Percentiles rank a stretch among this genome's conserved stretches.
Conservation (phyloP, 768 basidiomycete species). For the Collybia nuda region DNA sequence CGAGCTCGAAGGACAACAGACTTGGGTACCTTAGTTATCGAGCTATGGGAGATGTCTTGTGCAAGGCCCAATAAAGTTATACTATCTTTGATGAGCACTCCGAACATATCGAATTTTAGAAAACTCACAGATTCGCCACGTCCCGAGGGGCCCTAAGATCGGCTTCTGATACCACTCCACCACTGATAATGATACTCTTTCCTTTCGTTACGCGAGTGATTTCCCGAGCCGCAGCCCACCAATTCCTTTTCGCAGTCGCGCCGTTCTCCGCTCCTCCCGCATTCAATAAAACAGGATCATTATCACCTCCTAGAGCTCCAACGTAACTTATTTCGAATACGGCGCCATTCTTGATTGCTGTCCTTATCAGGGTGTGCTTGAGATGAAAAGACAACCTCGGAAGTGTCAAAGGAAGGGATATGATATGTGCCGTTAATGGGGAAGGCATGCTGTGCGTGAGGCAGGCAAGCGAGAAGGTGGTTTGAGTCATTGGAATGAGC, state of each 20-base stretch:
- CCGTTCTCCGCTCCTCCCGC: constrained; percentile 55
- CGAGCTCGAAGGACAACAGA: constrained; percentile 73
- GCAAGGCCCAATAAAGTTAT: constrained; percentile 66
- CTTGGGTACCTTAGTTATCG: constrained; percentile 59
- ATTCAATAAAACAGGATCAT: constrained; percentile 41
- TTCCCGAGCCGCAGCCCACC: constrained; percentile 83
- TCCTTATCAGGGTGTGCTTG: constrained; percentile 81
- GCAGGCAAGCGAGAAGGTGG: constrained; percentile 77
- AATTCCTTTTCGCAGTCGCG: constrained; percentile 64
- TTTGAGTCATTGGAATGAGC: constrained; percentile 68
- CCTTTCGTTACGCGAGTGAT: constrained; percentile 80
- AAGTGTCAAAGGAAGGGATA: constrained; percentile 74
- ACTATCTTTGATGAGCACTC: constrained; percentile 31
- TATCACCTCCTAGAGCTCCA: constrained; percentile 67
- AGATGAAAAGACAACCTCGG: constrained; percentile 79
- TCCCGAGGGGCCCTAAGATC: constrained; percentile 75
- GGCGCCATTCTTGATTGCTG: constrained; percentile 78
- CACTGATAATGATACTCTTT: constrained; percentile 70
- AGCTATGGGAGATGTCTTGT: constrained; percentile 66
- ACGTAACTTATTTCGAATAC: constrained; percentile 83
- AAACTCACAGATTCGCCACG: constrained; percentile 69
- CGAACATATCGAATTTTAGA: neutral
- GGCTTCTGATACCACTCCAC: constrained; percentile 58
- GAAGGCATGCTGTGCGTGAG: constrained; percentile 79
- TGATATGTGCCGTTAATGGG: constrained; percentile 75